These are phyloP conservation scores for Pistacia vera DNA, from an alignment of 345 rosid species.

Conservation along the genomic window DNA sequence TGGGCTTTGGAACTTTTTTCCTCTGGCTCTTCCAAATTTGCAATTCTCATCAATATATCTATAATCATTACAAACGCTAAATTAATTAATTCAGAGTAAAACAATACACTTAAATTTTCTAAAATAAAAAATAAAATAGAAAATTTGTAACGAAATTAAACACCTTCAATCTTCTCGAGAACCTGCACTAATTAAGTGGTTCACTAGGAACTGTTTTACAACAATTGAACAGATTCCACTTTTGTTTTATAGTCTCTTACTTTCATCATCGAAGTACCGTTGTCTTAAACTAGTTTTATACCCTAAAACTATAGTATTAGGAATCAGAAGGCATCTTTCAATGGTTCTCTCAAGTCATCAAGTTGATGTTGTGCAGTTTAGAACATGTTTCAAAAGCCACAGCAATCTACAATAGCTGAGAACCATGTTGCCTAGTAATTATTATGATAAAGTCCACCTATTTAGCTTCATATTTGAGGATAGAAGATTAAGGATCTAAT, in stretches of 20 bases:
- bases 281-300: background rate
- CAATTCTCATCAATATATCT: too few relatives aligned
- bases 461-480: background rate
- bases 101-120: background rate
- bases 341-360: background rate
- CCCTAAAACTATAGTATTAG: background rate
- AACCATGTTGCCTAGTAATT: background rate
- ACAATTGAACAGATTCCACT: background rate
- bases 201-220: background rate
- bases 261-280: background rate
- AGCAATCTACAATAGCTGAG: background rate
- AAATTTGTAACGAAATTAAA: background rate
- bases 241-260: background rate
- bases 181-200: background rate
- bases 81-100: background rate
- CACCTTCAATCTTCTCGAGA: background rate
- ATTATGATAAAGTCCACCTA: background rate
- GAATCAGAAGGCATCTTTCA: background rate
- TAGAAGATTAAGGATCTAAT: background rate
- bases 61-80: background rate
- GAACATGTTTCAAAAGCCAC: background rate
- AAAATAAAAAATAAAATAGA: background rate
- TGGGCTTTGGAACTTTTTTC: constrained; percentile 73
- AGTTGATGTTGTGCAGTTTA: background rate
- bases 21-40: constrained; percentile 62